Conservation (phyloP, 2,329 filamentous ascomycete species). For the Apiospora rasikravindrae region DNA sequence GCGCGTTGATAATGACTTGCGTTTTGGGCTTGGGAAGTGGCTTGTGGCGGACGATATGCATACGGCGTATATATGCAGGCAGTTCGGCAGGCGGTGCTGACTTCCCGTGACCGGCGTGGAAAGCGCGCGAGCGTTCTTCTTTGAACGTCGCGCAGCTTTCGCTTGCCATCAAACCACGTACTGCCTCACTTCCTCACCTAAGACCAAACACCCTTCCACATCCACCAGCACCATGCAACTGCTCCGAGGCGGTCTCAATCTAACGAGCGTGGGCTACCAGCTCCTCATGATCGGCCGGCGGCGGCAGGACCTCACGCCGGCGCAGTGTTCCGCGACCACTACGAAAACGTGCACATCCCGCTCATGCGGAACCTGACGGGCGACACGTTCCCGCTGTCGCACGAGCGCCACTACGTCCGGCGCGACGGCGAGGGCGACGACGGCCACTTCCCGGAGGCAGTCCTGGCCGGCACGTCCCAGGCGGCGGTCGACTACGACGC, state of each 20-base stretch:
- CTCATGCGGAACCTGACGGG: constrained; percentile 30
- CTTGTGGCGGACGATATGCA: not conserved
- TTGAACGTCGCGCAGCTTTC: not conserved
- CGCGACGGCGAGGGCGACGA: constrained; percentile 15
- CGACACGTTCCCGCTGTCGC: constrained; percentile 29
- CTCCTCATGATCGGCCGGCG: constrained; percentile 11
- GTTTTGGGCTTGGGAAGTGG: not conserved
- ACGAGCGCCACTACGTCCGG: constrained; percentile 31
- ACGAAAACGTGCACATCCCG: constrained; percentile 33
- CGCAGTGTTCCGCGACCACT: constrained; percentile 32
- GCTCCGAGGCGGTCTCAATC: not conserved
- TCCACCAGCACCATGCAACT: not conserved
- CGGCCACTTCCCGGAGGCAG: constrained; percentile 23
- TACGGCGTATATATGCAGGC: constrained; percentile 10
- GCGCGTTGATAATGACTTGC: not conserved
- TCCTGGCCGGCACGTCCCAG: constrained; percentile 27
- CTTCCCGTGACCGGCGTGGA: not conserved
- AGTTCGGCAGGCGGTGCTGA: not conserved
- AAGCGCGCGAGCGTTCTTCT: too few relatives aligned
- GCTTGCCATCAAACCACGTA: not conserved
- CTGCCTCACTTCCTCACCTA: not conserved
- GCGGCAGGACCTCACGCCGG: constrained; percentile 28
- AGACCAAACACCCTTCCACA: not conserved
- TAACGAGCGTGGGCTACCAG: not conserved
- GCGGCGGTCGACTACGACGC: constrained; percentile 29